phyloP scores from a whole-genome alignment of 495 filamentous ascomycete species.

The Penicillium steckii region DNA sequence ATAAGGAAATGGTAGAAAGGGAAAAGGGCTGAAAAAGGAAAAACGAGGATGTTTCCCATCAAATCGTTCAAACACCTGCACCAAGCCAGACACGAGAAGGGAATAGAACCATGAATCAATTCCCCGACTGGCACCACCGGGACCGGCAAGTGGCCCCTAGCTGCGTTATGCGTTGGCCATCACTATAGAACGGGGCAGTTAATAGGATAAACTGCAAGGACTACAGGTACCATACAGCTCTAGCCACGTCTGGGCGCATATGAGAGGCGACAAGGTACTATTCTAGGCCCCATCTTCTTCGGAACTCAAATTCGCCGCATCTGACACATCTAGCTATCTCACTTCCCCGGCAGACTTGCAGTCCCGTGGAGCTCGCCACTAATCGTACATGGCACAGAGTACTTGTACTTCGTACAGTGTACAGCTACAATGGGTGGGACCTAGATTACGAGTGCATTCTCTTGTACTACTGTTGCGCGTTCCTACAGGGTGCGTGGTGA shows the following conservation, averaged over 20 bases:
- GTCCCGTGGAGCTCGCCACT: constrained; percentile 20
- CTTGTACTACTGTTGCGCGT: neutral
- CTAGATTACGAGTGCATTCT: neutral
- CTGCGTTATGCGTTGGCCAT: constrained; percentile 3
- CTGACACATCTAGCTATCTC: constrained; percentile 23
- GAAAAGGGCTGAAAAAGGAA: neutral
- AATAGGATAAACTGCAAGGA: constrained; percentile 22
- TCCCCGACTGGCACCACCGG: constrained; percentile 20
- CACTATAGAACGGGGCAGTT: neutral
- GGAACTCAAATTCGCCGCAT: constrained; percentile 30
- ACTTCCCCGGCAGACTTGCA: constrained; percentile 7
- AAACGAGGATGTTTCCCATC: neutral
- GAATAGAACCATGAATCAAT: constrained; percentile 4
- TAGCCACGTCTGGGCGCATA: constrained; percentile 12
- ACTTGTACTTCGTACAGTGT: neutral
- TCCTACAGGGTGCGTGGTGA: constrained; percentile 6
- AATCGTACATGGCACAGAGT: constrained; percentile 5
- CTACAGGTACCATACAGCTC: constrained; percentile 23
- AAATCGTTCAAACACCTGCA: neutral
- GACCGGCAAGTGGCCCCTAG: neutral
- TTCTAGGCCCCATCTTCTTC: constrained; percentile 7
- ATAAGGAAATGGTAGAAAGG: neutral
- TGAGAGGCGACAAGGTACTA: constrained; percentile 8
- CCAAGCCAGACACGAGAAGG: neutral
- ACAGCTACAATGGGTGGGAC: neutral